Conservation (phyloP, 352 stramenopile genomes). For the Phytophthora macrochlamydospora region DNA sequence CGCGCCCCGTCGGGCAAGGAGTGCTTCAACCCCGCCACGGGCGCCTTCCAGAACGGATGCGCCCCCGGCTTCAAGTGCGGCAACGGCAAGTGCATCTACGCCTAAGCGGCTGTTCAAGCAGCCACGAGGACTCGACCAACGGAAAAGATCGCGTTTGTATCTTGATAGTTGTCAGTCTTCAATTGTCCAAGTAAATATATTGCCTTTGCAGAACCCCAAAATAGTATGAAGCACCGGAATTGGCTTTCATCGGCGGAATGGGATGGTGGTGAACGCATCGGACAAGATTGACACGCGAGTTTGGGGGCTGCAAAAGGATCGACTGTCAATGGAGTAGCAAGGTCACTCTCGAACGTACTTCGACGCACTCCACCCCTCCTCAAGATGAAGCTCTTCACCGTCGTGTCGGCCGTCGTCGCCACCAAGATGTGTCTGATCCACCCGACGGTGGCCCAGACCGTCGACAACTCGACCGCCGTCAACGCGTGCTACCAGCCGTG, state of each 20-base stretch:
- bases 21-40: conserved; percentile 35
- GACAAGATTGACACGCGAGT: no score
- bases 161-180: neutral
- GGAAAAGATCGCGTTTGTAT: conserved; percentile 7
- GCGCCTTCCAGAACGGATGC: conserved; percentile 19
- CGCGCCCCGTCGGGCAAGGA: conserved; percentile 4
- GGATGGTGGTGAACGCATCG: no score
- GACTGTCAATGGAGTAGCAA: no score
- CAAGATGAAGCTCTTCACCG: conserved; percentile 17
- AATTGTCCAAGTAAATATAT: neutral
- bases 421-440: conserved; percentile 5
- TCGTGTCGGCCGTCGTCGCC: conserved; percentile 3
- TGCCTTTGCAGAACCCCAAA: neutral
- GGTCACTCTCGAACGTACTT: neutral
- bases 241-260: no score
- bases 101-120: neutral
- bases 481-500: conserved; percentile 20
- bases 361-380: no score
- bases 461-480: neutral
- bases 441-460: neutral
- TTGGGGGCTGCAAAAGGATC: no score
- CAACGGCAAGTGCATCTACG: conserved; percentile 30
- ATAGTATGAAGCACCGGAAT: no score
- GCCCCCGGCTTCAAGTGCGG: conserved; percentile 24
- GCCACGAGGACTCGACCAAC: neutral